Percentiles rank a stretch among this genome's conserved stretches.
Evolutionary conservation across 768 basidiomycete genomes (phyloP).

Genomic region (Boletus rufocinnamomeus): DNA sequence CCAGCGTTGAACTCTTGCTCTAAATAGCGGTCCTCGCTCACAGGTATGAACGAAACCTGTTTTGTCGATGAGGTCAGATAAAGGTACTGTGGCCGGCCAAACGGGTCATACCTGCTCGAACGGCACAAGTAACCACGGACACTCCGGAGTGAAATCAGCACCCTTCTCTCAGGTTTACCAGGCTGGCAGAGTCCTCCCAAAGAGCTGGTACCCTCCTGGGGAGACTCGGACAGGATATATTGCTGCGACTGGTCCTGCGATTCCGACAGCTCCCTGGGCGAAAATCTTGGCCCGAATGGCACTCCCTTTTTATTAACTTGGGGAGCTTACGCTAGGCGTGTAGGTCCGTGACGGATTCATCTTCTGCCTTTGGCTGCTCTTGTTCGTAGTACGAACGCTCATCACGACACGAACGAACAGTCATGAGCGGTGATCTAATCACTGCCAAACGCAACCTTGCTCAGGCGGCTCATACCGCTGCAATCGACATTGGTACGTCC

Average conservation of each 20-base stretch:
- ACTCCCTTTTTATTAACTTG: neutral
- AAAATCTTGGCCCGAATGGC: neutral
- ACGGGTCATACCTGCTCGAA: slow-evolving; percentile 55
- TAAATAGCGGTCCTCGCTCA: slow-evolving; percentile 50
- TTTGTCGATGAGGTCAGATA: neutral
- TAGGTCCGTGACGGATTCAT: slow-evolving; percentile 74
- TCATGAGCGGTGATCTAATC: neutral
- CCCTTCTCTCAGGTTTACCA: slow-evolving; percentile 68
- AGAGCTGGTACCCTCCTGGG: slow-evolving; percentile 67
- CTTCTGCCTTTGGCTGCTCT: no score
- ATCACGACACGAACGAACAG: no score
- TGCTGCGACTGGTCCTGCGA: slow-evolving; percentile 65
- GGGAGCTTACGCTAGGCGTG: slow-evolving; percentile 54
- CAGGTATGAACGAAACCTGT: slow-evolving; percentile 52
- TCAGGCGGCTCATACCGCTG: neutral
- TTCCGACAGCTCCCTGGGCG: slow-evolving; percentile 65
- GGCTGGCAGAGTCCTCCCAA: slow-evolving; percentile 60
- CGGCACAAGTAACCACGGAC: slow-evolving; percentile 60
- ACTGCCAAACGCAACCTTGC: neutral
- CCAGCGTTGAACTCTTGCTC: slow-evolving; percentile 54
- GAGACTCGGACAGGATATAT: slow-evolving; percentile 67
- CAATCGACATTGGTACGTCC: neutral
- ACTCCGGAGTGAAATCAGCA: slow-evolving; percentile 42
- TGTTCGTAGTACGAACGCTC: no score
- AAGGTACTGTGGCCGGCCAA: neutral